These are phyloP conservation scores for Stephania yunnanensis DNA, from an alignment of 164 flowering plant genomes.

Conservation along the genomic window DNA sequence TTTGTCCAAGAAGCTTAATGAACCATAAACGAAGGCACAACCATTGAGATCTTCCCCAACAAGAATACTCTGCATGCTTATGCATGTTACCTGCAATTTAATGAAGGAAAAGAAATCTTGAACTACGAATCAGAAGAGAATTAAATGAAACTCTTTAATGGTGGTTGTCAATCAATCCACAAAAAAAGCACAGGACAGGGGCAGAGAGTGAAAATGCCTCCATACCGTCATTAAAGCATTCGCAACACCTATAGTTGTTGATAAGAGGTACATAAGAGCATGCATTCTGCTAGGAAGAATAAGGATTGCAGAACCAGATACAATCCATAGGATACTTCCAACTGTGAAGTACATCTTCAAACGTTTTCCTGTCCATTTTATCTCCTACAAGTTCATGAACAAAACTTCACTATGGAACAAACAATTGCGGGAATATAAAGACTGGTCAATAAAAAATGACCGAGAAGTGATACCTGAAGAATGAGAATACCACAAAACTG, in stretches of 20 bases:
- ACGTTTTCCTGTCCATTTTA: slow-evolving; percentile 65
- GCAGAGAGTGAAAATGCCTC: neutral
- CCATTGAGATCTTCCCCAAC: slow-evolving; percentile 83
- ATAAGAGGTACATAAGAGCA: slow-evolving; percentile 52
- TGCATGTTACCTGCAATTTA: slow-evolving; percentile 30
- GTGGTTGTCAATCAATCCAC: neutral
- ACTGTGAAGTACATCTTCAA: slow-evolving; percentile 60
- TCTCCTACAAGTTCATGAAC: slow-evolving; percentile 41
- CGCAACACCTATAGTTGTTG: slow-evolving; percentile 68
- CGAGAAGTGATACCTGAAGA: slow-evolving; percentile 57
- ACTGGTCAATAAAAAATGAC: neutral
- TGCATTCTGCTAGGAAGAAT: slow-evolving; percentile 54
- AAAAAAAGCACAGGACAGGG: neutral
- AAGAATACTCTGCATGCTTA: slow-evolving; percentile 88
- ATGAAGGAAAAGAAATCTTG: neutral
- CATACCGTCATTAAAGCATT: slow-evolving; percentile 89
- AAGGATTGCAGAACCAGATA: slow-evolving; percentile 68
- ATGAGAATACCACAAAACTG: slow-evolving; percentile 71
- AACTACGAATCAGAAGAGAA: neutral
- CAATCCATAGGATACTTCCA: slow-evolving; percentile 76
- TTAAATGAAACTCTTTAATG: neutral
- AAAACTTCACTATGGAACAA: neutral
- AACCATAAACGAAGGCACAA: slow-evolving; percentile 91
- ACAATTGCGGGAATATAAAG: neutral
- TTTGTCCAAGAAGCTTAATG: slow-evolving; percentile 93